Evolutionary conservation across 2,329 filamentous ascomycete species (phyloP), one percentile per base, ranked within the genome.

Genomic region (Fusarium buharicum): DNA sequence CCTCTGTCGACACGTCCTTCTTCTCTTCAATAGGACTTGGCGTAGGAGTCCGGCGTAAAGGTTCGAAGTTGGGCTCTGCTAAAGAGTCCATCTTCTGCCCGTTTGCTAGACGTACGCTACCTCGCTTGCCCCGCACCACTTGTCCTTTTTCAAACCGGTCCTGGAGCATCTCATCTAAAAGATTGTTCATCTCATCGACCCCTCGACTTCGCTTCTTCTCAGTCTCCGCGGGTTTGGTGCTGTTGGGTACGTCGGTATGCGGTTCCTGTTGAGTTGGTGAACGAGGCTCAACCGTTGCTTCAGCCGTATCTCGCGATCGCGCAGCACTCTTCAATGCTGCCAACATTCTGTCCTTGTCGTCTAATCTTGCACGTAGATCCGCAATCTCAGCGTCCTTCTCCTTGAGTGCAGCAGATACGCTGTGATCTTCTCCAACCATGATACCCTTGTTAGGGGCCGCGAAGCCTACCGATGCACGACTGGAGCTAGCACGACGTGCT

Each of bases 101-200:
- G 37, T 72, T 76, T 6, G 82, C 80, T 31, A 90, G 73, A 44
- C 87, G 84, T 46, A 92, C 84, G 70, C 88, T 92, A 36, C 89
- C 90, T 58, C 88, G 82, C 47, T 79, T 78, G 48, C 88, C 84
- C 69, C 90, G 86, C 27, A 91, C 81, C 18, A 92, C 78, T 50
- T 91, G 86, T 18, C 90, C 91, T 48, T 82, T 87, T 68, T 95
- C 91, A 49, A 96, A 90, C 55, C 90, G 87, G 72, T 94, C 91
- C 72, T 93, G 90, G 57, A 97, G 95, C 94, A 98, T 97, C 77
- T 97, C 92, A 70, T 98, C 94, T 22, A 97, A 84, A 79, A 97
- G 93, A 70, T 88, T 87, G 66, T 91, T 96, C 88, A 97, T 93
- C 76, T 97, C 93, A 68, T 97, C 93, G 30, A 95, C 90, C 66